phyloP scores from a whole-genome alignment of 1,284 basidiomycete genomes.

The Leccinum solheimii region DNA sequence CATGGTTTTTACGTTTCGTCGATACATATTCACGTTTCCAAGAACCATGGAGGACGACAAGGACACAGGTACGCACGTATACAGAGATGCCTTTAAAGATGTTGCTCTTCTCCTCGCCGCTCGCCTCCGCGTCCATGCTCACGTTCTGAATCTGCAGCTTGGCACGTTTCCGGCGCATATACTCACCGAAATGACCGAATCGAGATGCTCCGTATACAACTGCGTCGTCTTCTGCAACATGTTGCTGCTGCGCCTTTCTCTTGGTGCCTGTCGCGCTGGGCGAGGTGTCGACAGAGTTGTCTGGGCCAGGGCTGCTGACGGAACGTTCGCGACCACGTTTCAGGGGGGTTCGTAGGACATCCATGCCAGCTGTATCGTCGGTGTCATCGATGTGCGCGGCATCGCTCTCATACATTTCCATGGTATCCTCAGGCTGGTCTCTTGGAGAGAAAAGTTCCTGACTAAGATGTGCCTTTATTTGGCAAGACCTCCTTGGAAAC shows the following conservation, averaged over 20 bases:
- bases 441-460: not conserved
- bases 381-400: slow-evolving; percentile 6
- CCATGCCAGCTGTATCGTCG: not conserved
- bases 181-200: slow-evolving; percentile 85
- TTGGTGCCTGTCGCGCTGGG: slow-evolving; percentile 13
- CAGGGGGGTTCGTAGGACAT: not conserved
- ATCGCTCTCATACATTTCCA: slow-evolving; percentile 12
- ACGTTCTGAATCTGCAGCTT: slow-evolving; percentile 88
- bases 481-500: not conserved
- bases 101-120: slow-evolving; percentile 37
- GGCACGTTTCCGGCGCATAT: slow-evolving; percentile 86
- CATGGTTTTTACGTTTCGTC: not conserved
- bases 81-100: slow-evolving; percentile 77
- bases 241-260: slow-evolving; percentile 18
- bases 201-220: slow-evolving; percentile 73
- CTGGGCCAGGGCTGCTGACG: not conserved
- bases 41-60: not conserved
- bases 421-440: slow-evolving; percentile 6
- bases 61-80: slow-evolving; percentile 57
- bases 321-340: slow-evolving; percentile 9
- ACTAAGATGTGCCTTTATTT: not conserved
- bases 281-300: not conserved
- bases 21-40: not conserved
- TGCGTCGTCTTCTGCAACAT: slow-evolving; percentile 16
- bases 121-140: slow-evolving; percentile 45